Evolutionary conservation across 2,329 filamentous ascomycete species (phyloP).

Genomic region (Pseudogymnoascus pannorum): DNA sequence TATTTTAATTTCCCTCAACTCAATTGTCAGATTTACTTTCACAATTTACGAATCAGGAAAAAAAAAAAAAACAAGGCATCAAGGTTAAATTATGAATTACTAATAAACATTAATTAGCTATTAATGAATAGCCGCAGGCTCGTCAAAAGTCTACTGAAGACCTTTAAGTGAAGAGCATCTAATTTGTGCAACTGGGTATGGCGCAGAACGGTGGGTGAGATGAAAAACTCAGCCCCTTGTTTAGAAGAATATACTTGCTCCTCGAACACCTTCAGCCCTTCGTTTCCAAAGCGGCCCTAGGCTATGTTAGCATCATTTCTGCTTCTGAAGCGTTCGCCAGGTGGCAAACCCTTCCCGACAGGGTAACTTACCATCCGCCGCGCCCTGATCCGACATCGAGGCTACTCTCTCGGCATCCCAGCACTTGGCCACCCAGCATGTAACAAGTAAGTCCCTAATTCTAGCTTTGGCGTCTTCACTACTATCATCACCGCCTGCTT

Average conservation of each 20-base stretch:
- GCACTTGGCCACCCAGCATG: slow-evolving; percentile 7
- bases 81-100: background rate
- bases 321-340: background rate
- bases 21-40: no score
- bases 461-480: background rate
- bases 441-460: slow-evolving; percentile 3
- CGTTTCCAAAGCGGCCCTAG: background rate
- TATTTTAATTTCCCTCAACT: no score
- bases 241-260: background rate
- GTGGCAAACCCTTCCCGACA: background rate
- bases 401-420: background rate
- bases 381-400: background rate
- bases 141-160: background rate
- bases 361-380: background rate
- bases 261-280: background rate
- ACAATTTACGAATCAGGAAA: no score
- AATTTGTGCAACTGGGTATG: background rate
- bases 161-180: background rate
- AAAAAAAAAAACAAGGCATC: background rate
- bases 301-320: background rate
- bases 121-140: background rate
- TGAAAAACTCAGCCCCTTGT: background rate
- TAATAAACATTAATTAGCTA: background rate
- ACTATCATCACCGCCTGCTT: background rate
- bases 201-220: background rate